phyloP scores from a whole-genome alignment of 2,329 filamentous ascomycete genomes.

The Cercospora zeae-maydis region DNA sequence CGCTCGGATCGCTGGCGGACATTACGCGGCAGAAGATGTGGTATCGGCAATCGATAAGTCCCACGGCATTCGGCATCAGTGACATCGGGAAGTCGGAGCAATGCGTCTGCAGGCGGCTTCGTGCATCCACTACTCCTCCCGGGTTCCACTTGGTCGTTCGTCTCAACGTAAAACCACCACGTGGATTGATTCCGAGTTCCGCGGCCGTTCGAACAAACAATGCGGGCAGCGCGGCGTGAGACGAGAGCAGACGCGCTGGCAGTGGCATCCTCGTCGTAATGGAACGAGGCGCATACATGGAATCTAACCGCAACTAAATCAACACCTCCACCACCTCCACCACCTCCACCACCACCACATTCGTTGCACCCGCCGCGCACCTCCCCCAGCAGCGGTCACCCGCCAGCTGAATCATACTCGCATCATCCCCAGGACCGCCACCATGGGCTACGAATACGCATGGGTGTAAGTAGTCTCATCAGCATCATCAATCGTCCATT shows the following conservation, averaged over 20 bases:
- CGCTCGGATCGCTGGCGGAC: background rate
- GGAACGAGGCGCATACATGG: constrained; percentile 5
- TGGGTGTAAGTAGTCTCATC: constrained; percentile 52
- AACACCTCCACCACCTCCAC: background rate
- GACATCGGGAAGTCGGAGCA: no score
- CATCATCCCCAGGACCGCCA: background rate
- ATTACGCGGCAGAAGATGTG: background rate
- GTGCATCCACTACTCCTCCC: background rate
- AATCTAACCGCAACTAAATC: background rate
- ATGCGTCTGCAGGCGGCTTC: background rate
- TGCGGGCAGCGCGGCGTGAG: background rate
- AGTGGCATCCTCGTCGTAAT: background rate
- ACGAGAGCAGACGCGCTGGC: background rate
- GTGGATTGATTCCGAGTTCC: no score
- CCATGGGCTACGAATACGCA: constrained; percentile 61
- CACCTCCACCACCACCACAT: background rate
- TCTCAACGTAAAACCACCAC: background rate
- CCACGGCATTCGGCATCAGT: background rate
- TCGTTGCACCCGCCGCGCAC: constrained; percentile 2
- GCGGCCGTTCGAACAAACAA: background rate
- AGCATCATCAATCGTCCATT: background rate
- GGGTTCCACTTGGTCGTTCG: background rate
- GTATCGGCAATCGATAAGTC: background rate
- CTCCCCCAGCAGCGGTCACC: background rate
- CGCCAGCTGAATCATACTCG: background rate